These are phyloP conservation scores for Amaranthus hypochondriacus DNA, from an alignment of 148 eudicot species.

Conservation along the genomic window DNA sequence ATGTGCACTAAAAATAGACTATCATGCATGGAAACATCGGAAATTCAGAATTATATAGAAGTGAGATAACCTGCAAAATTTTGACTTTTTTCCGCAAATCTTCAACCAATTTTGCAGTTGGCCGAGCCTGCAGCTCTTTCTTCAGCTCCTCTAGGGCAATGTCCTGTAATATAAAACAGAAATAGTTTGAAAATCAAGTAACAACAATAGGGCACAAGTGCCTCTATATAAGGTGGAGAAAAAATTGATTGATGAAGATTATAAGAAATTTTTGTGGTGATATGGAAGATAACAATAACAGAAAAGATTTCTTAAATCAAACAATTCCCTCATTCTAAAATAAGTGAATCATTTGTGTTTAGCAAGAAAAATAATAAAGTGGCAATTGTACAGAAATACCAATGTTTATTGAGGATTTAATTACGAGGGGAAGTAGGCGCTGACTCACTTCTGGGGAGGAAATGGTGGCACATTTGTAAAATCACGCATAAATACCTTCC, in stretches of 20 bases:
- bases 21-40: too few relatives aligned
- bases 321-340: too few relatives aligned
- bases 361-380: too few relatives aligned
- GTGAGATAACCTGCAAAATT: conserved; percentile 76
- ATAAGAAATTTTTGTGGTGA: neutral
- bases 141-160: conserved; percentile 63
- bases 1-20: too few relatives aligned
- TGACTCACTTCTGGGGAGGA: too few relatives aligned
- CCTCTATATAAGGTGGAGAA: neutral
- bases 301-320: too few relatives aligned
- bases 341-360: too few relatives aligned
- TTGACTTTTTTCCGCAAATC: conserved; percentile 94
- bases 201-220: neutral
- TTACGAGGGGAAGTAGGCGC: too few relatives aligned
- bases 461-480: too few relatives aligned
- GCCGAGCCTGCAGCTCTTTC: conserved; percentile 87
- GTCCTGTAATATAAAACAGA: conserved; percentile 49
- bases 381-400: too few relatives aligned
- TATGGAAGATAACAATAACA: neutral
- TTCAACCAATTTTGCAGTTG: conserved; percentile 83
- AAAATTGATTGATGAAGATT: neutral
- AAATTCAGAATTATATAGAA: neutral
- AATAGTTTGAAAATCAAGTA: neutral
- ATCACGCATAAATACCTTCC: too few relatives aligned
- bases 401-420: too few relatives aligned